Evolutionary conservation across 2,329 filamentous ascomycete genomes (phyloP).

Genomic region (Aspergillus sp.): DNA sequence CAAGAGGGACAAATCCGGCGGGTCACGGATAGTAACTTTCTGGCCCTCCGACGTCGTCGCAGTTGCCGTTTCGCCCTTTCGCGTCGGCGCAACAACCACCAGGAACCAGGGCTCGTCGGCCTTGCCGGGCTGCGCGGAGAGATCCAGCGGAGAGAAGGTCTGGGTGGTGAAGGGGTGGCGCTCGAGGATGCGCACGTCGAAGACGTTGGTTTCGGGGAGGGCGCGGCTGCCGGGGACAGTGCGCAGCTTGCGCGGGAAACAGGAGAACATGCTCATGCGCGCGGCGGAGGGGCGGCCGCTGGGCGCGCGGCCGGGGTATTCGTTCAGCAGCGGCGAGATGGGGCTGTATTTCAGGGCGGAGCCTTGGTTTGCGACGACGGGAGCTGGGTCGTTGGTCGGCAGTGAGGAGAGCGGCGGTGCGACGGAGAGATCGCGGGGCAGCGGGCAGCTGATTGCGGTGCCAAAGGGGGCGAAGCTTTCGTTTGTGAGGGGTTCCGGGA

Average conservation of each 20-base stretch:
- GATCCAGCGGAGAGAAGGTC: constrained; percentile 78
- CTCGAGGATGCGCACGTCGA: constrained; percentile 74
- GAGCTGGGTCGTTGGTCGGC: constrained; percentile 43
- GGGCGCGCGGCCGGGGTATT: constrained; percentile 59
- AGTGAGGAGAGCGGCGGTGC: constrained; percentile 46
- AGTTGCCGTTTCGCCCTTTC: constrained; percentile 45
- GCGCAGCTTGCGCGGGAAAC: constrained; percentile 63
- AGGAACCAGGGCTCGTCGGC: constrained; percentile 57
- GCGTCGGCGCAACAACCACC: constrained; percentile 81
- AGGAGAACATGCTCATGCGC: constrained; percentile 87
- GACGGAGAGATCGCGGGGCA: constrained; percentile 51
- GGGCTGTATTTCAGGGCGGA: constrained; percentile 82
- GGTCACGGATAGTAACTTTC: constrained; percentile 36
- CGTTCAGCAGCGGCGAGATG: constrained; percentile 69
- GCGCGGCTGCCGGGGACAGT: constrained; percentile 8
- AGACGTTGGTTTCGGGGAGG: constrained; percentile 34
- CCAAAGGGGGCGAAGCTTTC: constrained; percentile 75
- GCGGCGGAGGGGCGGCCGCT: constrained; percentile 49
- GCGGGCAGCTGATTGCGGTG: constrained; percentile 74
- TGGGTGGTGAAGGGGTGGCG: constrained; percentile 92
- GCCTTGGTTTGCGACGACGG: constrained; percentile 76
- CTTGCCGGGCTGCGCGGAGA: constrained; percentile 34
- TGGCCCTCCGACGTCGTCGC: constrained; percentile 27
- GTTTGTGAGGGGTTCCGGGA: constrained; percentile 64
- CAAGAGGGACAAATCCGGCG: constrained; percentile 70